These are phyloP conservation scores for Talaromyces piceae DNA, from an alignment of 2,329 filamentous ascomycete species.

Conservation along the genomic window DNA sequence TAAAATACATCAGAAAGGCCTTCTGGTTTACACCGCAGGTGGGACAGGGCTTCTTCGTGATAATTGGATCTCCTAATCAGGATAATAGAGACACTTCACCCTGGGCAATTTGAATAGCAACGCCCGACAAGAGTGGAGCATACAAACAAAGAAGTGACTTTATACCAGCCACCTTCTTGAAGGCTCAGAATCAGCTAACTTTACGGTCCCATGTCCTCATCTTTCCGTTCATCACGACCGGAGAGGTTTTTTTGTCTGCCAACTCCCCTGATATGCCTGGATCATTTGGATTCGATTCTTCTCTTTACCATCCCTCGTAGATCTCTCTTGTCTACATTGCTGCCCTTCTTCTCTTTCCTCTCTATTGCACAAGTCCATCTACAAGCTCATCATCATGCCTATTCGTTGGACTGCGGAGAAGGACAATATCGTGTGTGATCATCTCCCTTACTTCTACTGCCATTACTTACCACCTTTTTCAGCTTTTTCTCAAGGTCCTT, in stretches of 20 bases:
- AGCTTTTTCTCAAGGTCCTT: conserved; percentile 3
- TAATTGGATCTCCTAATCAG: neutral
- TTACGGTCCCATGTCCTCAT: neutral
- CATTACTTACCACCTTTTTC: neutral
- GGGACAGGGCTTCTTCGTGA: neutral
- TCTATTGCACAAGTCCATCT: neutral
- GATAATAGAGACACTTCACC: neutral
- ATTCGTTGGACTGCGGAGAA: conserved; percentile 3
- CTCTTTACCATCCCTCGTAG: neutral
- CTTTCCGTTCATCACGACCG: neutral
- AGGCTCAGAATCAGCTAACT: neutral
- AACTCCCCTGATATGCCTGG: neutral
- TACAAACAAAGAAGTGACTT: neutral
- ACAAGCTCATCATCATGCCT: conserved; percentile 1
- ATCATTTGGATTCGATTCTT: no score
- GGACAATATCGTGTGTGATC: conserved; percentile 3
- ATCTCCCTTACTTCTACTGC: neutral
- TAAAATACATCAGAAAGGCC: no score
- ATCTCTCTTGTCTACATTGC: neutral
- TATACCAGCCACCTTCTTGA: neutral
- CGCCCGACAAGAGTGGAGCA: neutral
- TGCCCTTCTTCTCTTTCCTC: neutral
- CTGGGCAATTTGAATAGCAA: neutral
- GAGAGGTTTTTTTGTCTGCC: neutral
- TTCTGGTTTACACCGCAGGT: no score